Base-by-base conservation (phyloP, 2,329 filamentous ascomycete genomes). In the Thielaviopsis musarum region DNA sequence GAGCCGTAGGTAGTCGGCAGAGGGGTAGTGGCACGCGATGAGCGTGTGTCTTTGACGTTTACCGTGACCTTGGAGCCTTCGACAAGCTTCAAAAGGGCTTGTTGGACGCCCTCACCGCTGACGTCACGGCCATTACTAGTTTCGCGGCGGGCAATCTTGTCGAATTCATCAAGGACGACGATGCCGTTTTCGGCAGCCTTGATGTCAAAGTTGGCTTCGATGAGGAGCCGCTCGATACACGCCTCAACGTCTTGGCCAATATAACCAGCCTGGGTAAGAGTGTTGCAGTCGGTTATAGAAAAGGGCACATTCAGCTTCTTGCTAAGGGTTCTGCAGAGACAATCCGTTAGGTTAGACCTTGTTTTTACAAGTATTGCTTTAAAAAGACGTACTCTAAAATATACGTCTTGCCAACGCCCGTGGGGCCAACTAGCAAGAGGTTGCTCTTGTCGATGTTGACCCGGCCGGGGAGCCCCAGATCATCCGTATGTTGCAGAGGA, bases 191-290 rank as follows among this genome's bases (percentile, higher is more conserved):
- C 91, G 7, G 90, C 85, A 59, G 85, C 83, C 61, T 83, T 82
- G 28, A 93, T 81, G 65, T 95, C 87, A 70, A 95, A 95, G 69
- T 94, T 91, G 9, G 91, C 84, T 61, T 94, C 90, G 59, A 94
- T 87, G 10, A 98, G 77, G 26, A 98, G 77, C 52, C 93, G 80
- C 67, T 96, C 89, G 49, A 98, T 89, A 66, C 91, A 96, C 0
- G 88, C 85, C 69, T 98, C 93, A n/a, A 91, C 91, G 68, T 98
- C 93, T 68, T 97, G 91, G 30, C 93, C 93, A 65, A 98, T 96
- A 66, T 98, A 98, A 26, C 93, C 91, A 4, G 91, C 91, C 72
- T 96, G 91, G 0, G 91, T 97, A 64, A 97, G 90, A 5, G 91
- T 88, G 56, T 93, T 96, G 70, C 91, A 97, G 71, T 97, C 91